Evolutionary conservation across 2,329 filamentous ascomycete genomes (phyloP).

Genomic region (Fusarium compactum): DNA sequence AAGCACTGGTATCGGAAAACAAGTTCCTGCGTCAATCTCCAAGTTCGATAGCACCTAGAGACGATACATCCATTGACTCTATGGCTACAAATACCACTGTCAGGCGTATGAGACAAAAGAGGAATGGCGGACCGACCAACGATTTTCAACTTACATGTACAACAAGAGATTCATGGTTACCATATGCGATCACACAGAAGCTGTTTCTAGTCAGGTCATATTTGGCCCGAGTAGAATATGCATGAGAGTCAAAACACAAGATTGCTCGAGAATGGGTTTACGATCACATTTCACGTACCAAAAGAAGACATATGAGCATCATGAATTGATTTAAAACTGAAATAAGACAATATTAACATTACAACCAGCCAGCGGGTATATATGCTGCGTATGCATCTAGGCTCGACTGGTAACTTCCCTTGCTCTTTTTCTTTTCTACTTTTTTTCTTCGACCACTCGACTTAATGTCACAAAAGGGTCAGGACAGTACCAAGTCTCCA

Average conservation of each 20-base stretch:
- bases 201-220: background rate
- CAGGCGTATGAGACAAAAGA: background rate
- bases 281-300: background rate
- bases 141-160: background rate
- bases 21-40: background rate
- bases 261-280: background rate
- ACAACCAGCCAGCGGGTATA: conserved; percentile 52
- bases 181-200: background rate
- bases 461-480: conserved; percentile 31
- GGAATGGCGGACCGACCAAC: background rate
- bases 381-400: conserved; percentile 48
- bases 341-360: conserved; percentile 50
- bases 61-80: background rate
- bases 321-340: conserved; percentile 37
- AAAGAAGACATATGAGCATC: conserved; percentile 3
- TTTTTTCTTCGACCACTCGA: conserved; percentile 35
- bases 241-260: background rate
- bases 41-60: background rate
- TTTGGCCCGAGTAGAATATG: background rate
- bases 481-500: conserved; percentile 41
- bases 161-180: background rate
- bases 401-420: conserved; percentile 44
- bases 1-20: background rate
- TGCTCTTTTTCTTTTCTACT: conserved; percentile 43
- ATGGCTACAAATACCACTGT: background rate